Percentiles rank a stretch among this genome's conserved stretches.
Evolutionary conservation across 208 protist species (phyloP).

Genomic region (Acanthamoeba sp.): DNA sequence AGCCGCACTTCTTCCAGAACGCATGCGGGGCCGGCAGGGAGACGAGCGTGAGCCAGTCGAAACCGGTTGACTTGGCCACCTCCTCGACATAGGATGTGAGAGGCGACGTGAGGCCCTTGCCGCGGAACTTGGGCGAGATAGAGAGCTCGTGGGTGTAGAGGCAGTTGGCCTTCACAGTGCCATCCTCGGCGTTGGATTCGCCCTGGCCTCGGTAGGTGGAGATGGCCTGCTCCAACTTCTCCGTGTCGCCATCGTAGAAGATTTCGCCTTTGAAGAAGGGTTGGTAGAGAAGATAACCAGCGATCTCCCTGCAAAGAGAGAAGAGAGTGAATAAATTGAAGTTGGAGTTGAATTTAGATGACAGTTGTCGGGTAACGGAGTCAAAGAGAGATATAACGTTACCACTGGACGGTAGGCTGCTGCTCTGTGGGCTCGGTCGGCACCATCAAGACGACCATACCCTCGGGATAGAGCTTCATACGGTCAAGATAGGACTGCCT

Average conservation of each 20-base stretch:
- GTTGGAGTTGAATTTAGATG: background rate
- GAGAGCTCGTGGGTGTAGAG: conserved; percentile 70
- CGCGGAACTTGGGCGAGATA: conserved; percentile 54
- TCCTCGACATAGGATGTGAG: conserved; percentile 55
- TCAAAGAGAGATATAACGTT: background rate
- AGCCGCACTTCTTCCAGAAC: conserved; percentile 64
- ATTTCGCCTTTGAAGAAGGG: conserved; percentile 63
- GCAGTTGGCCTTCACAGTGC: background rate
- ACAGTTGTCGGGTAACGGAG: background rate
- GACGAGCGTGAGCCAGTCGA: conserved; percentile 60
- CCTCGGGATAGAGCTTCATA: conserved; percentile 57
- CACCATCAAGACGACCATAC: conserved; percentile 50
- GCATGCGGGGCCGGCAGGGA: conserved; percentile 9
- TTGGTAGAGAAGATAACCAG: conserved; percentile 69
- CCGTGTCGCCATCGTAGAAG: conserved; percentile 45
- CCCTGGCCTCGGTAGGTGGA: background rate
- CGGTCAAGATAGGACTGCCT: conserved; percentile 42
- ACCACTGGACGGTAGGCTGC: conserved; percentile 34
- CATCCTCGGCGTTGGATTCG: background rate
- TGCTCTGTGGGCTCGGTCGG: conserved; percentile 47
- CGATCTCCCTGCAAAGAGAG: conserved; percentile 25
- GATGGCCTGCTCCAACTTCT: conserved; percentile 41
- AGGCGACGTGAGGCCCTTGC: conserved; percentile 54
- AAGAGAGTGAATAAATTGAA: background rate
- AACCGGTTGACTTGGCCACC: conserved; percentile 40